A percentile compares a stretch with the other conserved stretches of the same genome.
Evolutionary conservation across 208 protist genomes (phyloP).

Genomic region (Trypanosomatidae sp.): DNA sequence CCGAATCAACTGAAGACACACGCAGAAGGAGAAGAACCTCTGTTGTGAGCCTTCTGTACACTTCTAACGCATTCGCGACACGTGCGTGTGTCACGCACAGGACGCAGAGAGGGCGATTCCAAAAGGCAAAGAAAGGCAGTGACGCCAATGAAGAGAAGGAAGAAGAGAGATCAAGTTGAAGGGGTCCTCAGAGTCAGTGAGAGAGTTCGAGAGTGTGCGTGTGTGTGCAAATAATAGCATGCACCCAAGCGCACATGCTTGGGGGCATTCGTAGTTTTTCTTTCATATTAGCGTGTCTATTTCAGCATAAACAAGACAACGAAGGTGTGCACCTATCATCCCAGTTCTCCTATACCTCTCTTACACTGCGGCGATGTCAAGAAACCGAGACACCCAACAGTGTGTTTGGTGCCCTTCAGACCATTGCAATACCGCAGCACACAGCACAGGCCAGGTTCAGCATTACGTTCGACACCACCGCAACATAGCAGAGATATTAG

Average conservation of each 20-base stretch:
- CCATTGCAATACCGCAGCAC: not conserved
- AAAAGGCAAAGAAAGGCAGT: constrained; percentile 4
- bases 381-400: not conserved
- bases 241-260: not conserved
- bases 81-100: not conserved
- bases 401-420: not conserved
- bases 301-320: not conserved
- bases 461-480: not conserved
- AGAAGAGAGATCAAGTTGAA: not conserved
- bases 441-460: not conserved
- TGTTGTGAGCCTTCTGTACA: not conserved
- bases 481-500: not conserved
- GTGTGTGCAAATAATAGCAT: not conserved
- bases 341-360: not conserved
- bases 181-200: not conserved
- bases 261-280: not conserved
- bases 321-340: not conserved
- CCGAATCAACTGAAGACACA: not conserved
- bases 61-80: not conserved
- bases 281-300: not conserved
- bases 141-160: not conserved
- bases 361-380: not conserved
- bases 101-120: not conserved
- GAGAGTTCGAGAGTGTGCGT: not conserved
- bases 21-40: not conserved